Evolutionary conservation across 805 yeast species (phyloP).

Genomic region (Metschnikowia henanensis): DNA sequence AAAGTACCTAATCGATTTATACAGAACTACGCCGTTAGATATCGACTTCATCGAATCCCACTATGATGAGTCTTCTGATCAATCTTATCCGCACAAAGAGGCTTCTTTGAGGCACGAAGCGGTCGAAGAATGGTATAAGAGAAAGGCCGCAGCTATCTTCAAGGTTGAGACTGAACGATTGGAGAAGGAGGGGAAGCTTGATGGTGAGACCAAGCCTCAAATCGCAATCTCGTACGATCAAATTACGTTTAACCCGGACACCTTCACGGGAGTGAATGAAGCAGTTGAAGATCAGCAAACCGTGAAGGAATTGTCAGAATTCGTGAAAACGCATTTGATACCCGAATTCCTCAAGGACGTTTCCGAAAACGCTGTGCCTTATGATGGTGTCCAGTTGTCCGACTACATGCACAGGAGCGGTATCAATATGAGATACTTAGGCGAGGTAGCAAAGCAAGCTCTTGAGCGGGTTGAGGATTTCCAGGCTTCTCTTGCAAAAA

Average conservation of each 20-base stretch:
- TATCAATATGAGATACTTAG: constrained; percentile 87
- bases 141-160: constrained; percentile 55
- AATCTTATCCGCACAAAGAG: constrained; percentile 81
- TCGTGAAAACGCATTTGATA: constrained; percentile 56
- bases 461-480: constrained; percentile 18
- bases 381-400: constrained; percentile 79
- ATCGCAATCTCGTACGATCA: constrained; percentile 52
- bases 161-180: constrained; percentile 49
- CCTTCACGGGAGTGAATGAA: constrained; percentile 48
- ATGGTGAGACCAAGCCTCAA: constrained; percentile 45
- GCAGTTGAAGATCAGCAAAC: constrained; percentile 55
- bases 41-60: constrained; percentile 68
- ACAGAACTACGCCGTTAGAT: constrained; percentile 83
- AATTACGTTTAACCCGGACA: constrained; percentile 78
- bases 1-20: constrained; percentile 79
- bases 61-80: constrained; percentile 36
- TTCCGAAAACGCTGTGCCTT: constrained; percentile 59
- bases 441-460: constrained; percentile 49
- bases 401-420: constrained; percentile 74
- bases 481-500: constrained; percentile 18
- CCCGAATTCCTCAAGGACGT: constrained; percentile 62
- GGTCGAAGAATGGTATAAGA: constrained; percentile 85
- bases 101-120: constrained; percentile 83
- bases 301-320: constrained; percentile 69
- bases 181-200: constrained; percentile 34